phyloP scores from a whole-genome alignment of 768 basidiomycete genomes.

The Hemileccinum rubropunctum region DNA sequence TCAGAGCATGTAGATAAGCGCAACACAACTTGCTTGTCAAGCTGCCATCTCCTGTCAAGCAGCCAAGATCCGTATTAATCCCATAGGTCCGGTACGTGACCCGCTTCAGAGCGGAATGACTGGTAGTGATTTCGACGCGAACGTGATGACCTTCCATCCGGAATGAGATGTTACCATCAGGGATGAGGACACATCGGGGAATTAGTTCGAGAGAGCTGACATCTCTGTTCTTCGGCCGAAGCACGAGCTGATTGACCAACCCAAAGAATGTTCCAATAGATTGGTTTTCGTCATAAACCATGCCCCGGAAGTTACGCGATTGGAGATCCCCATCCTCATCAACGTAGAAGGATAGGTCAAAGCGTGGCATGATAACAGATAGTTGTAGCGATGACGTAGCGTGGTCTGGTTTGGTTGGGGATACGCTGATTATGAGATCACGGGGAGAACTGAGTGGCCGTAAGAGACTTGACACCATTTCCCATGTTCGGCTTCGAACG shows the following conservation, averaged over 20 bases:
- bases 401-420: background rate
- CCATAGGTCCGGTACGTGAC: conserved; percentile 26
- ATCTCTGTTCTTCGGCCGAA: conserved; percentile 24
- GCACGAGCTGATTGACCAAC: conserved; percentile 36
- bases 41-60: conserved; percentile 23
- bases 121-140: conserved; percentile 3
- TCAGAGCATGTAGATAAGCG: conserved; percentile 44
- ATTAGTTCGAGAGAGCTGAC: background rate
- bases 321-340: conserved; percentile 32
- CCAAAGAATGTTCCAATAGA: conserved; percentile 43
- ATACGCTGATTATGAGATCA: conserved; percentile 18
- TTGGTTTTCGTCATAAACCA: conserved; percentile 39
- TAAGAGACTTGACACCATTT: conserved; percentile 17
- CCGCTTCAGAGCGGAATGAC: background rate
- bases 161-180: conserved; percentile 26
- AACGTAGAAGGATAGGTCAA: conserved; percentile 38
- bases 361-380: conserved; percentile 36
- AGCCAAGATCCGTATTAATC: conserved; percentile 30
- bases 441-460: conserved; percentile 8
- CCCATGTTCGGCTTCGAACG: conserved; percentile 21
- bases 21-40: conserved; percentile 32
- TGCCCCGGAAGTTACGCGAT: conserved; percentile 37
- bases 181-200: conserved; percentile 35
- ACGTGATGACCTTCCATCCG: conserved; percentile 8
- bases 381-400: conserved; percentile 10